Conservation (phyloP, 31 red algal genomes). For the Bonnemaisonia californica region DNA sequence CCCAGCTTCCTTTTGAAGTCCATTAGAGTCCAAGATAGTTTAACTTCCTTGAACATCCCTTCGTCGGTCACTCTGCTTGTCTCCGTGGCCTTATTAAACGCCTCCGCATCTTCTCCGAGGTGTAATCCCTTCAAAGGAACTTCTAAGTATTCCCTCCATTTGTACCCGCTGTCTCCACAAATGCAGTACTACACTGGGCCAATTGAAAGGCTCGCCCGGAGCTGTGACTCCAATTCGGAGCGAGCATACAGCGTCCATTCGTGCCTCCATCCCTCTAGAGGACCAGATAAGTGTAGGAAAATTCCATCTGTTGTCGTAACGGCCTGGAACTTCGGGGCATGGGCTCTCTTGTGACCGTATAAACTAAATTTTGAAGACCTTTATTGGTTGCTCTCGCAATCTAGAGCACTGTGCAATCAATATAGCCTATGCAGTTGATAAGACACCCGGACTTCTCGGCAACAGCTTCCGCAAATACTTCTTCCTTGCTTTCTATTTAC, state of each 20-base stretch:
- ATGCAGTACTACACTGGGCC: neutral
- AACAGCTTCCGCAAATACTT: too few relatives aligned
- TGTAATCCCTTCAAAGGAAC: slow-evolving; percentile 2
- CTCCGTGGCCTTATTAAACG: slow-evolving; percentile 16
- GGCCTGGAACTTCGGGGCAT: neutral
- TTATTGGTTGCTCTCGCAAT: neutral
- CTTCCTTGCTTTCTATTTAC: too few relatives aligned
- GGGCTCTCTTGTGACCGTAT: neutral
- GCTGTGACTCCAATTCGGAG: neutral
- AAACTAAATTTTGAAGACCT: neutral
- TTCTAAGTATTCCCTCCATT: neutral
- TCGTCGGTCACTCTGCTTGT: neutral
- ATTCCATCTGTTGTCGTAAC: neutral
- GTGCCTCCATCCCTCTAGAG: neutral
- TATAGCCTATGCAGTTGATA: neutral
- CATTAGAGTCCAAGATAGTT: slow-evolving; percentile 4
- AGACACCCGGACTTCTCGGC: neutral
- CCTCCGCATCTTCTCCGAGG: neutral
- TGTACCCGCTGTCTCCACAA: slow-evolving; percentile 21
- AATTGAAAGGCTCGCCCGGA: neutral
- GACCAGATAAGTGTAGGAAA: too few relatives aligned
- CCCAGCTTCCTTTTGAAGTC: neutral
- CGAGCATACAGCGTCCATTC: neutral
- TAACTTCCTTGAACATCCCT: slow-evolving; percentile 26
- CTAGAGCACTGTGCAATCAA: neutral